Evolutionary conservation across 2,329 filamentous ascomycete genomes (phyloP), one percentile per base, ranked within the genome.

Genomic region (Exserohilum rostratum): DNA sequence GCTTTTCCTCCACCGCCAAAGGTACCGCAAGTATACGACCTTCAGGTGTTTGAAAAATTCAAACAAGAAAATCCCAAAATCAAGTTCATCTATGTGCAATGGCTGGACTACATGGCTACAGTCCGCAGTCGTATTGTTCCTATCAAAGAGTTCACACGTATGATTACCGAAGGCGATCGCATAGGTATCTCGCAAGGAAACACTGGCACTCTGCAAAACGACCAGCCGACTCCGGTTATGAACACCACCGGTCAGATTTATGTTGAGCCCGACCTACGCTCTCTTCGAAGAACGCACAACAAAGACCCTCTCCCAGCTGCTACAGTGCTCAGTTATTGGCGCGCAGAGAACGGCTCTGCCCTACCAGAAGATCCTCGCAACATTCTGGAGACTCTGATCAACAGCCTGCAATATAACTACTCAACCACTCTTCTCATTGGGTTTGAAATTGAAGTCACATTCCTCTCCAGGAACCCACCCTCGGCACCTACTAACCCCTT

Each of bases 391-490:
- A 78, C 74, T 3, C 78, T 86, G 0, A 68, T 88, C 1, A 76
- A 81, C 0, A 74, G 76, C 5, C 82, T 89, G 0, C 76, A 80
- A 10, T 64, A 74, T 2, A 77, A 84, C 5, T 74, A 80, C 33
- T 79, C 80, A 1, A 78, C 91, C 2, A 74, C 80, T 3, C 85
- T 92, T 43, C 78, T 87, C 0, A 74, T 91, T 13, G 91, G 91
- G 0, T 96, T 95, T 61, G 91, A 96, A 72, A 85, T 96, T 35
- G 91, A 96, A 73, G 84, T 95, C 9, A 81, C 90, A 1, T 87
- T 96, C 60, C 78, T 93, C 60, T 80, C 81, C 35, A 80, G 81
- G 17, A 66, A 74, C 30, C 20, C 63, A 67, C 6, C 64, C 15
- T 51, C 48, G 9, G 11, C 43, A 31, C 38, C 52, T 12, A 55